Evolutionary conservation across 345 rosid species (phyloP), one percentile per base, ranked within the genome.

Genomic region (Melaleuca alternifolia): DNA sequence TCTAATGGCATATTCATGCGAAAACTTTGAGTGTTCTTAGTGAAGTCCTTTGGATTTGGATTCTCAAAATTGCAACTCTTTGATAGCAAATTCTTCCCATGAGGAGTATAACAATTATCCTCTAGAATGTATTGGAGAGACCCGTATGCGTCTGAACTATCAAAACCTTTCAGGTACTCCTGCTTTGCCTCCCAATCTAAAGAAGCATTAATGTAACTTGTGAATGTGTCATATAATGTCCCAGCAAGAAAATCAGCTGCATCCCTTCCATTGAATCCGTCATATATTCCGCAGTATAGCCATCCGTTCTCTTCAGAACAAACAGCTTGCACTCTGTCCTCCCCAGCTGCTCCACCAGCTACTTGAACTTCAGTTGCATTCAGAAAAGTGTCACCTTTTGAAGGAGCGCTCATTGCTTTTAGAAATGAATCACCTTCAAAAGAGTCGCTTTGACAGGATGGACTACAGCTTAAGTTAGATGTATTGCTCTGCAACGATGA

Each of bases 321-420:
- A 87, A 97, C 98, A 61, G 99, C 99, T 88, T 96, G 99, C 87
- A 97, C 99, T 85, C 99, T 93, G 90, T 95, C 99, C 90, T 97
- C 99, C 44, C 99, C 99, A 20, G 99, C 99, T 87, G 99, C 99
- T 84, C 99, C 99, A 24, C 99, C 99, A 6, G 99, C 99, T 84
- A 95, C 94, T 89, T 97, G 99, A 86, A 97, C 93, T 88, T 97
- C 98, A 90, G 87, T 90, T 54, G 94, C 91, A 87, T 90, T 93
- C 57, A 93, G 94, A 90, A 95, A 96, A 81, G 96, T 92, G 85
- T 97, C 98, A 85, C 87, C 92, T 85, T 91, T 90, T 21, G 93
- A 91, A 90, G 98, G 94, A 88, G 95, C 92, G 79, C 94, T 95
- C 93, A 88, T 86, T 12, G 95, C 85, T 33, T 90, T 93, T 84